phyloP scores from a whole-genome alignment of 2,329 filamentous ascomycete species.

The Leptographium wingfieldii region DNA sequence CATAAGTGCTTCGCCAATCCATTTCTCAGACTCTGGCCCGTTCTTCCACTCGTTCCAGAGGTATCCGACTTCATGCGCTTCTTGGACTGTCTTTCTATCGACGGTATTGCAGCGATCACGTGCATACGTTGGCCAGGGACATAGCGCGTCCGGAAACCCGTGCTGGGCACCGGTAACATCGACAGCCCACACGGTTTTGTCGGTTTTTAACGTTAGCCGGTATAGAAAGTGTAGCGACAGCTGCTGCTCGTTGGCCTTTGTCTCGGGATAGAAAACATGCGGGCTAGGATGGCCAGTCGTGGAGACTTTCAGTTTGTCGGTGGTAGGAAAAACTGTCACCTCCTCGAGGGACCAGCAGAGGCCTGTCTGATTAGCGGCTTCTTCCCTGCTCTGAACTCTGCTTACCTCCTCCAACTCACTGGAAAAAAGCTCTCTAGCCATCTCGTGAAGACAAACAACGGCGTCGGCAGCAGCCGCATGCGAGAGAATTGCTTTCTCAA shows the following conservation, averaged over 20 bases:
- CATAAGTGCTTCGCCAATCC: background rate
- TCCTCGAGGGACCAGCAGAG: background rate
- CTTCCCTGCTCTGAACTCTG: background rate
- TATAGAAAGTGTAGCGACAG: background rate
- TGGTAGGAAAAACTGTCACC: background rate
- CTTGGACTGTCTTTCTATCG: background rate
- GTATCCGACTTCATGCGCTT: background rate
- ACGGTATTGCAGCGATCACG: background rate
- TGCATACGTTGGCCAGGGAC: background rate
- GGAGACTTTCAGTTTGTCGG: background rate
- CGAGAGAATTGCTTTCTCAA: background rate
- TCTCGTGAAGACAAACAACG: background rate
- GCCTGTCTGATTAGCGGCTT: background rate
- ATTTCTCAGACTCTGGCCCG: background rate
- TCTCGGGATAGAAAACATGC: background rate
- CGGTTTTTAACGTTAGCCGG: background rate
- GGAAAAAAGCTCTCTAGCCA: background rate
- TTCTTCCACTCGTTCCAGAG: background rate
- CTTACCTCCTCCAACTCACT: background rate
- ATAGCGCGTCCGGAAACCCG: background rate
- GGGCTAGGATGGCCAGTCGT: background rate
- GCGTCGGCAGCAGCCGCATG: background rate
- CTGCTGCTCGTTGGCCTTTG: background rate
- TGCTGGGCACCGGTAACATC: background rate
- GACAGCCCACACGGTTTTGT: background rate